These are phyloP conservation scores for Phytophthora lateralis DNA, from an alignment of 352 stramenopile species.

Conservation along the genomic window DNA sequence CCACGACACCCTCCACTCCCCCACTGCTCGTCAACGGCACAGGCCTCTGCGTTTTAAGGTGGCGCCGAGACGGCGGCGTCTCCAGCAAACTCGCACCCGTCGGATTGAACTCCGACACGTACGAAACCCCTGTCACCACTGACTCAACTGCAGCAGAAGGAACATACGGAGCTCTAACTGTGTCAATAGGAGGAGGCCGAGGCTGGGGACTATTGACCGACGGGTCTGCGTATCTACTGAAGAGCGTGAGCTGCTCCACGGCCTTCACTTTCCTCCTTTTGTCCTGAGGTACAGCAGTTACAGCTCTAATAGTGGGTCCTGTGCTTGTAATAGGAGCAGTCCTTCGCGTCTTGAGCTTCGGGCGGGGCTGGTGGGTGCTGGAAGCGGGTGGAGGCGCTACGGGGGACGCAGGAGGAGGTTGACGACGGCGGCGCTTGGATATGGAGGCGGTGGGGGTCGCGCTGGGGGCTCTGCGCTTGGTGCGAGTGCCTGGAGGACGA, in stretches of 20 bases:
- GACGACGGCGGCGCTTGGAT: constrained; percentile 18
- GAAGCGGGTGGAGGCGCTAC: not conserved
- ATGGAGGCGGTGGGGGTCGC: not conserved
- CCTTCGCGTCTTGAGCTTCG: constrained; percentile 3
- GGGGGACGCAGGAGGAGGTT: constrained; percentile 5
- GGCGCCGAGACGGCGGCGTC: constrained; percentile 8
- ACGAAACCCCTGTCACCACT: not conserved
- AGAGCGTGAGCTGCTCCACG: constrained; percentile 19
- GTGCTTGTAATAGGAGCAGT: no score
- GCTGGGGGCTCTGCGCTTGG: constrained; percentile 20
- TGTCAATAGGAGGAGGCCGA: not conserved
- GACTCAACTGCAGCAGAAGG: not conserved
- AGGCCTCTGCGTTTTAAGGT: not conserved
- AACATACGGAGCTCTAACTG: not conserved
- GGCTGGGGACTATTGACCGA: constrained; percentile 22
- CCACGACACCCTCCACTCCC: constrained; percentile 45
- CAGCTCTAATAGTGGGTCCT: not conserved
- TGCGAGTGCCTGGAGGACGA: not conserved
- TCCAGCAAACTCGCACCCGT: constrained; percentile 13
- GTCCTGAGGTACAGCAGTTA: not conserved
- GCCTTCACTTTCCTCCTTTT: constrained; percentile 9
- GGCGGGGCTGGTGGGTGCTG: not conserved
- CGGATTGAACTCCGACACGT: constrained; percentile 3
- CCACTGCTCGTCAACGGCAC: constrained; percentile 7
- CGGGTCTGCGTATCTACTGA: constrained; percentile 29